phyloP scores from a whole-genome alignment of 2,329 filamentous ascomycete genomes.

The Hypoxylon sp. region DNA sequence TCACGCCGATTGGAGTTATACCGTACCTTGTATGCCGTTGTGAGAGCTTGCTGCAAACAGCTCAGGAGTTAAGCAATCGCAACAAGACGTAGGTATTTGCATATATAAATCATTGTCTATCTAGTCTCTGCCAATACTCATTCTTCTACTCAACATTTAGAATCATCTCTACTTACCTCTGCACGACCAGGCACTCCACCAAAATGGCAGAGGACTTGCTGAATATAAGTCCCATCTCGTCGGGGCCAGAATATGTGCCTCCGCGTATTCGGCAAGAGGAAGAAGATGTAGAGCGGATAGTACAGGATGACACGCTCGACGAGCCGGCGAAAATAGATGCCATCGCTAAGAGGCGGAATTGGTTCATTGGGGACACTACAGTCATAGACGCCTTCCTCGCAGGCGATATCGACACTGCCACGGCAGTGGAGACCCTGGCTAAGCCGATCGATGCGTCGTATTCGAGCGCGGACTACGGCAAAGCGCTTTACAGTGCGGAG shows the following conservation, averaged over 20 bases:
- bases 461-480: conserved; percentile 29
- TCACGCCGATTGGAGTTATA: conserved; percentile 17
- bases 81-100: not conserved
- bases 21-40: not conserved
- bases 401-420: conserved; percentile 19
- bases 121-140: not conserved
- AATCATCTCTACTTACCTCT: not conserved
- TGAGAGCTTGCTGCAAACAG: not conserved
- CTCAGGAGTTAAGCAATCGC: not conserved
- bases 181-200: not conserved
- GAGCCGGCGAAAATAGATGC: conserved; percentile 34
- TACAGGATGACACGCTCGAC: conserved; percentile 30
- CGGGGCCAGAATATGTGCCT: not conserved
- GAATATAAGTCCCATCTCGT: not conserved
- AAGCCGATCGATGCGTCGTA: conserved; percentile 30
- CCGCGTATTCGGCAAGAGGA: not conserved
- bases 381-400: conserved; percentile 26
- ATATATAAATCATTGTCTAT: not conserved
- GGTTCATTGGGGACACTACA: conserved; percentile 26
- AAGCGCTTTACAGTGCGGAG: not conserved
- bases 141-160: not conserved
- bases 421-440: conserved; percentile 20
- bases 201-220: conserved; percentile 1
- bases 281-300: conserved; percentile 7
- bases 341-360: conserved; percentile 17